Evolutionary conservation across 495 filamentous ascomycete genomes (phyloP).

Genomic region (Astrothelium macrocarpum): DNA sequence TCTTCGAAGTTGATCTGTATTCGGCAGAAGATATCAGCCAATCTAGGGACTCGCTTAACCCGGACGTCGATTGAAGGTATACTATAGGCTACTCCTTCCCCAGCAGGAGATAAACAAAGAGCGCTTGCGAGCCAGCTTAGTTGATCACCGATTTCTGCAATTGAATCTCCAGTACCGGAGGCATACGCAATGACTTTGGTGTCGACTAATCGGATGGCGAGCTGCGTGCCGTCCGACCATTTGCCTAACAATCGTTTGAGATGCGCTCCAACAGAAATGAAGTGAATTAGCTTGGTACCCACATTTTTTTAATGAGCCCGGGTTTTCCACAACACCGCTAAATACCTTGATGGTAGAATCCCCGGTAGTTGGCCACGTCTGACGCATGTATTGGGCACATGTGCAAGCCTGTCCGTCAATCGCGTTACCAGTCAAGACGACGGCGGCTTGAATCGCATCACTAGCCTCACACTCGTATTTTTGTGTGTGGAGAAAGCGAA

Average conservation of each 20-base stretch:
- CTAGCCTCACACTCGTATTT: neutral
- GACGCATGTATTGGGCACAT: constrained; percentile 25
- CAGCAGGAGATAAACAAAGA: constrained; percentile 14
- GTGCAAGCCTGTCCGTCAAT: constrained; percentile 26
- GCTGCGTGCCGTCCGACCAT: neutral
- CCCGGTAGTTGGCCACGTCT: constrained; percentile 30
- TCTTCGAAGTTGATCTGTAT: neutral
- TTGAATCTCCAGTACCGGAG: constrained; percentile 8
- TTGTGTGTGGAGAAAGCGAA: neutral
- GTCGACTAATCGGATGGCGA: neutral
- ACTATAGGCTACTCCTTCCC: neutral
- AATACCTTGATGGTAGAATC: too few species aligned
- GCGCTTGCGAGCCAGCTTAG: constrained; percentile 22
- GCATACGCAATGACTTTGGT: neutral
- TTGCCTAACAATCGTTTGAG: neutral
- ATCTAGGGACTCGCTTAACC: neutral
- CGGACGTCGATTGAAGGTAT: neutral
- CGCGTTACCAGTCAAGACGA: constrained; percentile 24
- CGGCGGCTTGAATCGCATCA: constrained; percentile 13
- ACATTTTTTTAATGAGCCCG: neutral
- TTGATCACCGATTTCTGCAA: constrained; percentile 21
- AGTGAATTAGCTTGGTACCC: neutral
- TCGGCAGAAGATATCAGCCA: neutral
- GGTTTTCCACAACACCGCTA: neutral
- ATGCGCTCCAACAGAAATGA: neutral